Evolutionary conservation across 2,329 filamentous ascomycete species (phyloP), one percentile per base, ranked within the genome.

Genomic region (Beauveria bassiana): DNA sequence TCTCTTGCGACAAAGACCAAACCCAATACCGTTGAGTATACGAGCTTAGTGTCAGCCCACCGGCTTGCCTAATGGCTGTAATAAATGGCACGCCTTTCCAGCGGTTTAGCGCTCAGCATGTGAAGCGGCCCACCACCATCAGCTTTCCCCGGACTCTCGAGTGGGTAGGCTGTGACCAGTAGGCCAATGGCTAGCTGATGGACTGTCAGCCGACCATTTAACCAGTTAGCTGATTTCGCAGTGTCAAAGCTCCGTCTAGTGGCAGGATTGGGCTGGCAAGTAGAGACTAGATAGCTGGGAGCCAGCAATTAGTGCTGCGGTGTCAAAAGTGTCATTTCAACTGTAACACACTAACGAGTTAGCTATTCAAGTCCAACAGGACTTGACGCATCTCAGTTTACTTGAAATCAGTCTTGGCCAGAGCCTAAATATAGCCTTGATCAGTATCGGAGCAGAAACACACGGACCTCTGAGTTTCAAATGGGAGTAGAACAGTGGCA

Each of bases 131-230:
- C 20, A 51, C 47, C 18, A 12, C 24, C 57, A 40, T 49, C 26
- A 42, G 34, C 40, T 43, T 51, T 58, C 28, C 56, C 56, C 56
- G 8, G 47, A 59, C 46, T 51, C 18, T 16, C 14, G 14, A 8
- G 56, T 26, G 42, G 26, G 31, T 49, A 38, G 46, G 47, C 47
- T 42, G 5, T 51, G 2, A 8, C 49, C n/a, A 6, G 3, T 12
- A 18, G 20, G 47, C 57, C 57, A 60, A 60, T 60, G 49, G 57
- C 26, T 31, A 18, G 38, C 24, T 34, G 24, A 26, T 49, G 49
- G 49, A 60, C 26, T 49, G 57, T 54, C 58, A 60, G 49, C 58
- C 49, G 58, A 54, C 54, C 58, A 53, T 20, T 40, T 20, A 26
- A 49, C 26, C 10, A 34, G 4, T 20, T 20, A 22, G 54, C 43